A percentile compares a stretch with the other conserved stretches of the same genome.
Conservation (phyloP, 768 basidiomycete species). For the Tephrocybe sp. region DNA sequence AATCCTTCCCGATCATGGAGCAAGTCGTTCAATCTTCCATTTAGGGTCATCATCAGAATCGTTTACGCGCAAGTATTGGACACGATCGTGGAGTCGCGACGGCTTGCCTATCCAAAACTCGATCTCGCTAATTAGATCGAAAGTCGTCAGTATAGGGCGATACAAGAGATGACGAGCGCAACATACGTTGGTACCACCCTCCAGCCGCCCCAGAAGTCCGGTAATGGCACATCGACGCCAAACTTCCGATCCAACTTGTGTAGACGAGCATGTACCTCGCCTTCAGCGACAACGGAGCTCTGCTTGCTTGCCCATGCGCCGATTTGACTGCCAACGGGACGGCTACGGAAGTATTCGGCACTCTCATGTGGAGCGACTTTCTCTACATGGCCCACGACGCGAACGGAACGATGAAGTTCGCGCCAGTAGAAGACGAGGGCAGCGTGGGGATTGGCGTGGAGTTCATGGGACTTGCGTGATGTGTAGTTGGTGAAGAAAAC, state of each 20-base stretch:
- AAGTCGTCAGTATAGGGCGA: slow-evolving; percentile 6
- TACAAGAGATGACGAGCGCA: neutral
- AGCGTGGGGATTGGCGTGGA: slow-evolving; percentile 73
- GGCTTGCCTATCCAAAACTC: slow-evolving; percentile 98
- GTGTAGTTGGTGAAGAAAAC: slow-evolving; percentile 97
- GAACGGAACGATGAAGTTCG: slow-evolving; percentile 75
- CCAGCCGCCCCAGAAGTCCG: slow-evolving; percentile 97
- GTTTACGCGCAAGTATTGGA: slow-evolving; percentile 64
- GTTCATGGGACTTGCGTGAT: slow-evolving; percentile 86
- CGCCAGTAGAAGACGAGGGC: slow-evolving; percentile 91
- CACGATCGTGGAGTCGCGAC: slow-evolving; percentile 90
- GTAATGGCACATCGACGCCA: slow-evolving; percentile 62
- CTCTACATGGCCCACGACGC: slow-evolving; percentile 85
- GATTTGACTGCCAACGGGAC: slow-evolving; percentile 81
- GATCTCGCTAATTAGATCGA: slow-evolving; percentile 61
- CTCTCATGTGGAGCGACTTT: slow-evolving; percentile 70
- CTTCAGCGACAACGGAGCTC: slow-evolving; percentile 75
- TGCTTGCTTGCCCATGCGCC: slow-evolving; percentile 96
- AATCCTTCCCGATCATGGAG: slow-evolving; percentile 47
- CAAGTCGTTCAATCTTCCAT: slow-evolving; percentile 81
- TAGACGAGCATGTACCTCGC: slow-evolving; percentile 60
- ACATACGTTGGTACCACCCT: slow-evolving; percentile 86
- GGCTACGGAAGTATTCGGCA: slow-evolving; percentile 75
- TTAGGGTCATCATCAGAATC: slow-evolving; percentile 44
- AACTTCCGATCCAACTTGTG: slow-evolving; percentile 59